Evolutionary conservation across 2,329 filamentous ascomycete species (phyloP), one percentile per base, ranked within the genome.

Genomic region (Fusarium fujikuroi): DNA sequence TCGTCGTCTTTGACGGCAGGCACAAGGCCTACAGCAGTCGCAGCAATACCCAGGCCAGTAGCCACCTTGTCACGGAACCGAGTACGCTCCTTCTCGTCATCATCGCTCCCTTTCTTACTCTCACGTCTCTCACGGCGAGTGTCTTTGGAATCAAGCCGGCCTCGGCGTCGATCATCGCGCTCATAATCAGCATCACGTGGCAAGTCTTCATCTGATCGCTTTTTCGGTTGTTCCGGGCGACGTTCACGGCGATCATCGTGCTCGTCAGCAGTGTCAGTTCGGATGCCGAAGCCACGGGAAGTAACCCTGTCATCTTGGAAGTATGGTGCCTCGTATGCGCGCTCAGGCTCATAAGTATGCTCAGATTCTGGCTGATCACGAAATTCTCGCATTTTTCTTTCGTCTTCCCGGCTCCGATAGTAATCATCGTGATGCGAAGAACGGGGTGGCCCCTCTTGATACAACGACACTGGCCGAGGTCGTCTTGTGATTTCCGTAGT

Each of bases 271-370:
- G 79, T 73, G 34, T 83, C 84, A 14, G 85, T 84, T 28, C 87
- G 85, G 64, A 89, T 84, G 30, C 87, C 87, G 69, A 88, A 89
- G 2, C 87, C 88, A 43, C 88, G 87, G 16, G 80, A 66, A 6
- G 81, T 66, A 19, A 88, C 81, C 42, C 80, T 81, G 3, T 88
- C 85, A 57, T 89, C 87, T 25, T 83, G 84, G 70, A 85, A 87
- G 36, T 80, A 79, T 6, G 76, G 66, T 11, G 77, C 66, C 21
- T 82, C 79, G 43, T 78, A 73, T 12, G 74, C 49, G 11, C 79
- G 76, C 6, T 80, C 77, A 12, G 68, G 34, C 37, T 75, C 74
- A 47, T 79, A 74, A 12, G 75, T 64, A 21, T 78, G 76, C 9
- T 80, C 77, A 16, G 75, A 64, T 18, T 88, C 85, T 11, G 79